These are phyloP conservation scores for Ensete glaucum DNA, from an alignment of 176 grass and related monocot genomes.

Conservation along the genomic window DNA sequence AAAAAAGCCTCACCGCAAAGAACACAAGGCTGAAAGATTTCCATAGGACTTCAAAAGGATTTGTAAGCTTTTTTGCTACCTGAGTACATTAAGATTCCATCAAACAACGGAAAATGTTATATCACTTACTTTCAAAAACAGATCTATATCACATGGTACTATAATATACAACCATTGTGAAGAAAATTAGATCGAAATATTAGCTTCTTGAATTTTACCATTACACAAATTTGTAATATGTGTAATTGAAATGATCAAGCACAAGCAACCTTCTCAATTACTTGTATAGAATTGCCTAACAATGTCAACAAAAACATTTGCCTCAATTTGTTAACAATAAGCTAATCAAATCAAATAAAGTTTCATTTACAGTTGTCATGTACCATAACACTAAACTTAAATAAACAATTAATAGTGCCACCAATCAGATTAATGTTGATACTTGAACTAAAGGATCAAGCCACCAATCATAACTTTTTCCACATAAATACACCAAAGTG, in stretches of 20 bases:
- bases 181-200: background rate
- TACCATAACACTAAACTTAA: background rate
- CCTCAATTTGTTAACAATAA: background rate
- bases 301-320: background rate
- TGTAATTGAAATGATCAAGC: background rate
- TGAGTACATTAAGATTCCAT: constrained; percentile 20
- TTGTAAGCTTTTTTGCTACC: constrained; percentile 65
- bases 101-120: background rate
- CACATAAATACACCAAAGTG: no score
- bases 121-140: background rate
- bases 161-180: background rate
- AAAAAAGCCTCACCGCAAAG: constrained; percentile 54
- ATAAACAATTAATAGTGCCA: background rate
- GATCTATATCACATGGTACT: background rate
- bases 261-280: background rate
- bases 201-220: background rate
- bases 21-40: constrained; percentile 90
- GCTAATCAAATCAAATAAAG: background rate
- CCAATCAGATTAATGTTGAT: background rate
- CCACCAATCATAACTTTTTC: background rate
- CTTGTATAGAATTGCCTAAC: background rate
- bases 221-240: background rate
- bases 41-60: constrained; percentile 75
- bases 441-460: background rate
- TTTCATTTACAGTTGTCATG: background rate